These are phyloP conservation scores for Cytospora leucostoma DNA, from an alignment of 2,329 filamentous ascomycete genomes.

Conservation along the genomic window DNA sequence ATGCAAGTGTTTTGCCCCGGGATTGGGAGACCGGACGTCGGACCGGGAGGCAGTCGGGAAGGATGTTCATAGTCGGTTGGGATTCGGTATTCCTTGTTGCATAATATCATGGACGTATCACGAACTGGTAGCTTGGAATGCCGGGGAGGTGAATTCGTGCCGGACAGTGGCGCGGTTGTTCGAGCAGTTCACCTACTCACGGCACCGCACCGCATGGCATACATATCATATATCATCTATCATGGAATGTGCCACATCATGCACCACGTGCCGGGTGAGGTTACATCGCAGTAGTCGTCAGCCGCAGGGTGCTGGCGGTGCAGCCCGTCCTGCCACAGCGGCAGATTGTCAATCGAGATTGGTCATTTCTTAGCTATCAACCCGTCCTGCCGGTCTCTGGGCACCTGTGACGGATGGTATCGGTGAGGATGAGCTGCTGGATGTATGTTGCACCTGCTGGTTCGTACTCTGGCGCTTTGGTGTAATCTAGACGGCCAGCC, in stretches of 20 bases:
- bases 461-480: not conserved
- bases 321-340: not conserved
- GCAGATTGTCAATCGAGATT: not conserved
- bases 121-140: not conserved
- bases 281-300: not conserved
- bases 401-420: not conserved
- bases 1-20: constrained; percentile 1
- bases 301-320: not conserved
- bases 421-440: not conserved
- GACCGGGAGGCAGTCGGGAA: not conserved
- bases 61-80: constrained; percentile 7
- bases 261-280: not conserved
- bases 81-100: not conserved
- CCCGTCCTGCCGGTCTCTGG: not conserved
- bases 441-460: not conserved
- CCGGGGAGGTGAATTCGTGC: not conserved
- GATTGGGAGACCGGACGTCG: not conserved
- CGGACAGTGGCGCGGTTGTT: not conserved
- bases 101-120: constrained; percentile 7
- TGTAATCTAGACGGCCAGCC: not conserved
- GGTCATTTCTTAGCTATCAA: not conserved
- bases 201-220: not conserved
- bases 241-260: not conserved
- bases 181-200: not conserved
- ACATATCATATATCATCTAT: not conserved